Evolutionary conservation across 306 rosid genomes (phyloP).

Genomic region (Chamaecrista fasciculata): DNA sequence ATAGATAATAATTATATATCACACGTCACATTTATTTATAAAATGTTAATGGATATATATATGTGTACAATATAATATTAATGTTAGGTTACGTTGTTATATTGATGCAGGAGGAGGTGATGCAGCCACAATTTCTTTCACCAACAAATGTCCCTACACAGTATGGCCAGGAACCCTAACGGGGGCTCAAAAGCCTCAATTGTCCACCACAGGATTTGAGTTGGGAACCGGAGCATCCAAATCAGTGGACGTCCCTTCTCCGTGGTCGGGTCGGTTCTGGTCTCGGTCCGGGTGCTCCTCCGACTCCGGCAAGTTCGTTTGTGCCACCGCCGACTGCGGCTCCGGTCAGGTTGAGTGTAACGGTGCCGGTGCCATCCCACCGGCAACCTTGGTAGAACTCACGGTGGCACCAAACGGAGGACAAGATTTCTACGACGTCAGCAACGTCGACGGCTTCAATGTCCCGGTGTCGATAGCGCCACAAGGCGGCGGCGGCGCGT

Average conservation of each 20-base stretch:
- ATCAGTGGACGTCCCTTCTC: conserved; percentile 33
- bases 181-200: conserved; percentile 41
- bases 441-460: conserved; percentile 70
- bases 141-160: conserved; percentile 42
- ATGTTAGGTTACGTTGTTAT: background rate
- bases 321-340: conserved; percentile 58
- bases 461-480: conserved; percentile 48
- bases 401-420: conserved; percentile 39
- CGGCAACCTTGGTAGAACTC: conserved; percentile 46
- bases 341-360: conserved; percentile 54
- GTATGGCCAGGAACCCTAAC: conserved; percentile 73
- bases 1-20: too few species aligned
- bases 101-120: conserved; percentile 13
- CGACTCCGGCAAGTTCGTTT: conserved; percentile 36
- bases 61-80: too few species aligned
- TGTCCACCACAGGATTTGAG: conserved; percentile 53
- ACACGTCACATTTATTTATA: too few species aligned
- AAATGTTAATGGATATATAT: too few species aligned
- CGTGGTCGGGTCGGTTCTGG: conserved; percentile 70
- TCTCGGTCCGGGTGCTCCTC: conserved; percentile 48
- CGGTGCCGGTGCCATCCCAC: conserved; percentile 56
- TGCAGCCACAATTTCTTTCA: conserved; percentile 43
- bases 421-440: conserved; percentile 66
- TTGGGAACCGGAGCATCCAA: conserved; percentile 27
- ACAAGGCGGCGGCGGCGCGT: conserved; percentile 42